Evolutionary conservation across 139 green algal species (phyloP).

Genomic region (Mesostigma viride): DNA sequence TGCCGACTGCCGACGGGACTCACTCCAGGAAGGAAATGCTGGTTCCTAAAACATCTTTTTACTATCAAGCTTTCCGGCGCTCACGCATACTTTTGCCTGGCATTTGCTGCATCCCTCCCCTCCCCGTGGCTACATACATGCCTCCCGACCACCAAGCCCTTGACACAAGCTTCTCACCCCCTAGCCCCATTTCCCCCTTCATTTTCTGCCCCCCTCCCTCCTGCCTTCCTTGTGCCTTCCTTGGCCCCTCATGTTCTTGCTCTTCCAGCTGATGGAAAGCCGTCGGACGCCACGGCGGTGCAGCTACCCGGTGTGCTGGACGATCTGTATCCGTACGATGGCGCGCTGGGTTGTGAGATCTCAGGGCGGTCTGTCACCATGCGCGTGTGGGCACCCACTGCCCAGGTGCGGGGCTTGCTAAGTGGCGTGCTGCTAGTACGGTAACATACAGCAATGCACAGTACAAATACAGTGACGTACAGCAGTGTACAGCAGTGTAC

Average conservation of each 20-base stretch:
- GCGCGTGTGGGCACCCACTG: conserved; percentile 69
- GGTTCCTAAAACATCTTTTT: no score
- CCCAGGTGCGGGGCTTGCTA: conserved; percentile 40
- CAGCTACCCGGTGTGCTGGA: conserved; percentile 63
- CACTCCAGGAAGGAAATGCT: no score
- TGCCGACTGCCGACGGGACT: no score
- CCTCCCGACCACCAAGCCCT: neutral
- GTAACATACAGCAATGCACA: conserved; percentile 14
- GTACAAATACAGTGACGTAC: conserved; percentile 24
- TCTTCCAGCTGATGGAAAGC: neutral
- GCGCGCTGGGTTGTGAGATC: conserved; percentile 44
- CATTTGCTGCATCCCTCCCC: no score
- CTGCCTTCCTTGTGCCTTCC: conserved; percentile 1
- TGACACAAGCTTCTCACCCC: neutral
- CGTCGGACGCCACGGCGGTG: conserved; percentile 28
- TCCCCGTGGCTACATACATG: no score
- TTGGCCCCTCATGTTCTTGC: neutral
- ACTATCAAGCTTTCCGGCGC: no score
- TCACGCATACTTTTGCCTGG: no score
- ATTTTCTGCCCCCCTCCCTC: no score
- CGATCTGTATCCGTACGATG: conserved; percentile 52
- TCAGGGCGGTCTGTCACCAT: conserved; percentile 10
- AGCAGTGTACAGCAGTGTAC: neutral
- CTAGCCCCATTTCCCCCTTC: neutral
- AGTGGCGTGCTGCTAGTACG: neutral